Evolutionary conservation across 768 basidiomycete genomes (phyloP).

Genomic region (Hygrocybe punicea): DNA sequence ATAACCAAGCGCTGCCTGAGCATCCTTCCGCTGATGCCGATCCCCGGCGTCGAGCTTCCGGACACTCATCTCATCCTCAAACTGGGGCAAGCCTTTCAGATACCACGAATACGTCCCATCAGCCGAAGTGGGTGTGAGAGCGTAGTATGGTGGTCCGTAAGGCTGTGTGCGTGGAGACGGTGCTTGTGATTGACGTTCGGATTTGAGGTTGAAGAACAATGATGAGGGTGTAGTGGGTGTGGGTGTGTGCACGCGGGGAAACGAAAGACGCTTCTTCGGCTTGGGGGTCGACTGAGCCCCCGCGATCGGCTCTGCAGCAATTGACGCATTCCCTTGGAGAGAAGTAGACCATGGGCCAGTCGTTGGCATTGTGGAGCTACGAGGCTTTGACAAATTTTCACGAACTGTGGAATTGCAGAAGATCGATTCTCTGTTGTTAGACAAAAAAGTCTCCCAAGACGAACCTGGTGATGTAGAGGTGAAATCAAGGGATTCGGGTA

Average conservation of each 20-base stretch:
- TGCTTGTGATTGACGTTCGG: not conserved
- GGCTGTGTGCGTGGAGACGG: constrained; percentile 6
- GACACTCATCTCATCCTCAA: not conserved
- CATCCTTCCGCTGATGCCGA: not conserved
- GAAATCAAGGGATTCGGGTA: not conserved
- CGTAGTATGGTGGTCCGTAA: constrained; percentile 5
- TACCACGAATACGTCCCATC: not conserved
- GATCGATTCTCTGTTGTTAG: not conserved
- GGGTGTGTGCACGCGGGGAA: not conserved
- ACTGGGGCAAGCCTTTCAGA: not conserved
- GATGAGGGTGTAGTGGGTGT: not conserved
- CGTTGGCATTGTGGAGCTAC: not conserved
- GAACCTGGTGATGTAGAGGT: not conserved
- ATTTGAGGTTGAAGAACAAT: not conserved
- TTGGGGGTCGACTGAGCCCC: not conserved
- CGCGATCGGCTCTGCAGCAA: not conserved
- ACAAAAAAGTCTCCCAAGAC: too few species aligned
- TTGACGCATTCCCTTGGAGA: not conserved
- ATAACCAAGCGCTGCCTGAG: not conserved
- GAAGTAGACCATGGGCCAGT: not conserved
- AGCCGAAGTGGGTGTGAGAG: not conserved
- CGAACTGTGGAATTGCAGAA: not conserved
- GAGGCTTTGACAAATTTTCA: not conserved
- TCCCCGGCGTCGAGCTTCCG: not conserved
- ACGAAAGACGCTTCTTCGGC: not conserved